Evolutionary conservation across 169 alveolate species (phyloP), one percentile per base, ranked within the genome.

Genomic region (Sarcocystis neurona): DNA sequence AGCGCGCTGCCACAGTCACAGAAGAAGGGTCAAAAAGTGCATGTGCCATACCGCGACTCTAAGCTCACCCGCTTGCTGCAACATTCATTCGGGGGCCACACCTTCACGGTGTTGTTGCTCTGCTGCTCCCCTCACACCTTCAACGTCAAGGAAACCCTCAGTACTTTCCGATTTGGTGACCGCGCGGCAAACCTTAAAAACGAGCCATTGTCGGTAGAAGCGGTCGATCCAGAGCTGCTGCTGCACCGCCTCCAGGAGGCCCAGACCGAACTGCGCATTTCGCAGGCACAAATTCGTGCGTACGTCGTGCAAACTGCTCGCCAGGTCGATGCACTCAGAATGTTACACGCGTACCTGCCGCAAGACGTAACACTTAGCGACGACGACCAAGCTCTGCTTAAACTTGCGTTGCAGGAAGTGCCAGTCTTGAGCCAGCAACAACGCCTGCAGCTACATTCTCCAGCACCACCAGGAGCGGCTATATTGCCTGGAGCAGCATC

Each of bases 11-110:
- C 96, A 41, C 72, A 80, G 37, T 43, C 70, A 32, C 72, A 39
- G 66, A 44, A 70, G 72, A 44, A 34, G 32, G 74, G 84, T 56
- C 0, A 53, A 2, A 44, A 70, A 75, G 77, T 89, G 58, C 97
- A 98, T 85, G 95, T 98, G 20, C 99, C 99, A 0, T 98, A 98
- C 90, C 93, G 99, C 90, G 99, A 98, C 88, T 96, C 99, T 44
- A 98, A 98, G 93, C 93, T 98, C 78, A 98, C 99, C 4, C 95
- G 99, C 89, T 79, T 97, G 27, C 93, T 98, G 58, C 96, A 96
- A 88, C 98, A 97, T 91, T 96, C 98, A 0, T 93, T 98, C 56
- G 99, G 99, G n/a, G 99, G 99, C 0, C 96, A 97, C 72, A 96
- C 99, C 6, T 96, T 97, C 89, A 98, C 99, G 0, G 97, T 97